Evolutionary conservation across 2,329 filamentous ascomycete species (phyloP), one percentile per base, ranked within the genome.

Genomic region (Metarhizium sp.): DNA sequence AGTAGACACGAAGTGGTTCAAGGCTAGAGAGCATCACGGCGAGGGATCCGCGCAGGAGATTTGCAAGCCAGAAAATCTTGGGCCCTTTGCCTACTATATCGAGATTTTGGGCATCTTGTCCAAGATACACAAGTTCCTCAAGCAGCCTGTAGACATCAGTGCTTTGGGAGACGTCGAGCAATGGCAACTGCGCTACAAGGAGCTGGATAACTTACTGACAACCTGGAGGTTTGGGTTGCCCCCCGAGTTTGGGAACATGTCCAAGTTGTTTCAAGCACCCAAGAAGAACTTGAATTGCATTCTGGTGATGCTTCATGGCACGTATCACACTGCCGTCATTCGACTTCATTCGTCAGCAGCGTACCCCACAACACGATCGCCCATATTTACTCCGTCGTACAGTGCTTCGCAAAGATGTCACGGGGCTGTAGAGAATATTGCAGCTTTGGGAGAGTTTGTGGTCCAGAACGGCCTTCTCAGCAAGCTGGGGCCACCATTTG

Each of bases 251-350:
- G 85, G 88, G 29, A 92, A 94, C 69, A 88, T 92, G 74, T 82
- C 86, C 50, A 87, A 89, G 59, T 73, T 95, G 1, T 90, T 92
- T 65, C 84, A 85, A 59, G 80, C 83, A 0, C 82, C 82, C 6
- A 80, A 80, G 63, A 90, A 88, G 67, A 79, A 79, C 46, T 75
- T 91, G 50, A 90, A 88, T 65, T 90, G 88, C 67, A 87, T 86
- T 53, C 91, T 91, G 87, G 84, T 96, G 52, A 95, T 95, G 86
- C 77, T 96, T 34, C 92, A 96, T 67, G 87, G 89, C 4, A 91
- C 90, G 0, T 95, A 92, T 65, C 89, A 95, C 69, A 95, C 90
- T 0, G 88, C 91, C 49, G 85, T 95, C 8, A 95, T 96, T 62
- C 85, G 92, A 40, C 78, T 96, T 29, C 91, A 96, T 72, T 96